Evolutionary conservation across 306 rosid species (phyloP).

Genomic region (Vicia sativa): DNA sequence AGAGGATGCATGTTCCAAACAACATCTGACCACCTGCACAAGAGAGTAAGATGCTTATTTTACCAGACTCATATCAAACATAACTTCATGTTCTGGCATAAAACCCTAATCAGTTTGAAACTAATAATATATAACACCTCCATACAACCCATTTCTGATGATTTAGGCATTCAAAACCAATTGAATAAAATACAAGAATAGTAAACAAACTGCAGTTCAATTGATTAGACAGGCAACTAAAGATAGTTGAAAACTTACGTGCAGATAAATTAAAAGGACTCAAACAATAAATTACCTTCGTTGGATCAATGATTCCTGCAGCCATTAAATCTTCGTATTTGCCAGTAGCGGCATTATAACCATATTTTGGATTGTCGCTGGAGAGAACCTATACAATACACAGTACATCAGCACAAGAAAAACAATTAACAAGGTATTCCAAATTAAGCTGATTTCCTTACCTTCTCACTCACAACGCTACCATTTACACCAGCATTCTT

Average conservation of each 20-base stretch:
- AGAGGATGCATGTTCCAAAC: slow-evolving; percentile 95
- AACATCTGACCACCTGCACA: slow-evolving; percentile 93
- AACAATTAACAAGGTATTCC: not conserved
- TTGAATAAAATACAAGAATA: too few relatives aligned
- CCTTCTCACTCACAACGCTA: slow-evolving; percentile 99
- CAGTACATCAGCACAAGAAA: slow-evolving; percentile 18
- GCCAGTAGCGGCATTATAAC: slow-evolving; percentile 98
- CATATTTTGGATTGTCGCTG: slow-evolving; percentile 68
- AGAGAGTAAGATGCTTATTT: not conserved
- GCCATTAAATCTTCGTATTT: slow-evolving; percentile 96
- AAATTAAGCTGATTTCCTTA: slow-evolving; percentile 25
- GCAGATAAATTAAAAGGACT: slow-evolving; percentile 17
- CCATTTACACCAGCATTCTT: slow-evolving; percentile 99
- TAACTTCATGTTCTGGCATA: not conserved
- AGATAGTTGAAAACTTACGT: not conserved
- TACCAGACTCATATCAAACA: slow-evolving; percentile 8
- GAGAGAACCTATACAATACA: slow-evolving; percentile 66
- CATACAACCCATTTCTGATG: not conserved
- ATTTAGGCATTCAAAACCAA: not conserved
- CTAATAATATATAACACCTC: not conserved
- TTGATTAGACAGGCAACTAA: not conserved
- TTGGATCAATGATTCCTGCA: slow-evolving; percentile 97
- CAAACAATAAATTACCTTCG: slow-evolving; percentile 64
- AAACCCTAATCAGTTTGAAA: not conserved
- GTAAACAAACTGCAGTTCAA: not conserved